phyloP scores from a whole-genome alignment of 1,139 yeast genomes.

The Sporopachydermia cereana region DNA sequence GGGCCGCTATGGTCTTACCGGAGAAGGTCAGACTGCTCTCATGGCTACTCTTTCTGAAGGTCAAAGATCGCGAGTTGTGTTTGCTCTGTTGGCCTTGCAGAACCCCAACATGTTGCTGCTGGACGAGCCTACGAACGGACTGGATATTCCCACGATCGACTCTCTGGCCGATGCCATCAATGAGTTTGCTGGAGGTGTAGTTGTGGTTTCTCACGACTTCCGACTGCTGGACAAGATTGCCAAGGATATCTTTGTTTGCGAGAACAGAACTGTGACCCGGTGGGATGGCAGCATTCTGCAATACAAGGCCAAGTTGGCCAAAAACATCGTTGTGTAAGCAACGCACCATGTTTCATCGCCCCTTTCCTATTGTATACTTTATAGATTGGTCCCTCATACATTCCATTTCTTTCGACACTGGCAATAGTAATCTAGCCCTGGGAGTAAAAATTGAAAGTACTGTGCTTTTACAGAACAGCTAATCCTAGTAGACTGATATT shows the following conservation, averaged over 20 bases:
- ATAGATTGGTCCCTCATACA: not conserved
- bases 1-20: slow-evolving; percentile 97
- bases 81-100: slow-evolving; percentile 90
- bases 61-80: slow-evolving; percentile 97
- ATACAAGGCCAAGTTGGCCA: slow-evolving; percentile 89
- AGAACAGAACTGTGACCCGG: slow-evolving; percentile 86
- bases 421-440: not conserved
- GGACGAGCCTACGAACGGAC: slow-evolving; percentile 99
- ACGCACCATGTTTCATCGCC: not conserved
- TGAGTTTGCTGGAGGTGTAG: slow-evolving; percentile 94
- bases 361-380: not conserved
- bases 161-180: slow-evolving; percentile 94
- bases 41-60: slow-evolving; percentile 99
- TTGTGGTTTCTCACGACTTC: slow-evolving; percentile 98
- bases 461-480: no score
- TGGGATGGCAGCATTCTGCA: slow-evolving; percentile 90
- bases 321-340: slow-evolving; percentile 60
- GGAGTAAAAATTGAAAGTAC: no score
- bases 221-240: slow-evolving; percentile 95
- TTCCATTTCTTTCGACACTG: not conserved
- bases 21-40: slow-evolving; percentile 97
- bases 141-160: slow-evolving; percentile 96
- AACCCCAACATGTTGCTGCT: slow-evolving; percentile 86
- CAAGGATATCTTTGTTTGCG: slow-evolving; percentile 92
- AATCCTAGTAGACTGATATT: no score